Evolutionary conservation across 352 stramenopile genomes (phyloP), one percentile per base, ranked within the genome.

Genomic region (Phytophthora ramorum): DNA sequence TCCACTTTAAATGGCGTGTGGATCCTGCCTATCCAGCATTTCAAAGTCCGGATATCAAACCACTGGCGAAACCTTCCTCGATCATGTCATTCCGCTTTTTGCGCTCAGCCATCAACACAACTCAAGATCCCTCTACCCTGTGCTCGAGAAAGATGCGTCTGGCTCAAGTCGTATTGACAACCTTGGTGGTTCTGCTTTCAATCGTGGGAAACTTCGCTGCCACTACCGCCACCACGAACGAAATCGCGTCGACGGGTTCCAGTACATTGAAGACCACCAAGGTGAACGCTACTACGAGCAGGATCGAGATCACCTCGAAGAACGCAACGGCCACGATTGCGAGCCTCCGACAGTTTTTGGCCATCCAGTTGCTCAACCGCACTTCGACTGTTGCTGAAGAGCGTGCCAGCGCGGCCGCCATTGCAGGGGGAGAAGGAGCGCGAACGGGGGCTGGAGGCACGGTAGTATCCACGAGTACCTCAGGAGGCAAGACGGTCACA

Each of bases 31-130:
- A 37, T 37, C 30, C 7, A 38, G 34, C 34, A n/a, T 1, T 38
- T n/a, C 34, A n/a, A 3, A 9, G 12, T 48, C 43, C 12, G 43
- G 19, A 19, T 43, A 14, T 43, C 37, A 17, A 43, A 43, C 37
- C 37, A 43, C 37, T 20, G 14, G 16, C 14, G 40, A 46, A 46
- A 46, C 8, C 40, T 26, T 22, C 16, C 17, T 60, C 34, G 14
- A 37, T 28, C 44, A 52, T 2, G 41, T 40, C 60, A 69, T 49
- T 69, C 28, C 14, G 13, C 60, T 57, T 35, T 58, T 69, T 58
- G 44, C 60, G 19, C 22, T n/a, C 44, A 7, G 44, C 41, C 22
- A 55, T 43, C 8, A 12, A 17, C 41, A 46, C 7, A 17, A 0
- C 30, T 32, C 41, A 35, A 54, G 26, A 68, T 4, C 12, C 32